Conservation (phyloP, 257 asterid genomes). For the Solanum medicagineum region DNA sequence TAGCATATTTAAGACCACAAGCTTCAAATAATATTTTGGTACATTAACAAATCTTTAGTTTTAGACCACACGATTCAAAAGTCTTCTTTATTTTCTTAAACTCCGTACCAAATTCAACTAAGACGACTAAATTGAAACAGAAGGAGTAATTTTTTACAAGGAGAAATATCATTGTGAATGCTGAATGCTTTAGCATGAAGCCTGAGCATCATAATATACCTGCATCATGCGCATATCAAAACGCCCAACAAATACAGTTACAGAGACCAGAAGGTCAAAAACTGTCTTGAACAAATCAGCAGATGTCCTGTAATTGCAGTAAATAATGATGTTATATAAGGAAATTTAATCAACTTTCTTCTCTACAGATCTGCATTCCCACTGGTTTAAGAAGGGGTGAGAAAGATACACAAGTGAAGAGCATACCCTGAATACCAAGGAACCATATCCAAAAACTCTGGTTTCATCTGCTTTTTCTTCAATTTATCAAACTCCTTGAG, state of each 20-base stretch:
- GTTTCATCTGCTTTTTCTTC: conserved; percentile 89
- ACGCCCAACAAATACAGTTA: conserved; percentile 96
- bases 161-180: background rate
- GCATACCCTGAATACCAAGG: conserved; percentile 98
- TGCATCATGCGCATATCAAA: conserved; percentile 99
- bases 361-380: background rate
- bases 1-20: background rate
- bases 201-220: conserved; percentile 22
- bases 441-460: conserved; percentile 96
- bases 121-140: background rate
- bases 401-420: background rate
- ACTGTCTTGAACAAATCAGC: conserved; percentile 96
- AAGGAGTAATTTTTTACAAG: background rate
- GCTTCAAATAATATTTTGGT: background rate
- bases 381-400: background rate
- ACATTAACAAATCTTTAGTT: background rate
- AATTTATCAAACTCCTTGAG: conserved; percentile 69
- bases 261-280: conserved; percentile 92
- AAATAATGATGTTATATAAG: conserved; percentile 2
- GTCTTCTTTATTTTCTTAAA: background rate
- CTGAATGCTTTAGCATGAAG: background rate
- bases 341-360: background rate
- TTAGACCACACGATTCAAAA: background rate
- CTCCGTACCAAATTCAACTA: background rate
- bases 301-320: conserved; percentile 58